Percentiles rank a stretch among this genome's conserved stretches.
Conservation (phyloP, 495 filamentous ascomycete species). For the Daldinia vernicosa region DNA sequence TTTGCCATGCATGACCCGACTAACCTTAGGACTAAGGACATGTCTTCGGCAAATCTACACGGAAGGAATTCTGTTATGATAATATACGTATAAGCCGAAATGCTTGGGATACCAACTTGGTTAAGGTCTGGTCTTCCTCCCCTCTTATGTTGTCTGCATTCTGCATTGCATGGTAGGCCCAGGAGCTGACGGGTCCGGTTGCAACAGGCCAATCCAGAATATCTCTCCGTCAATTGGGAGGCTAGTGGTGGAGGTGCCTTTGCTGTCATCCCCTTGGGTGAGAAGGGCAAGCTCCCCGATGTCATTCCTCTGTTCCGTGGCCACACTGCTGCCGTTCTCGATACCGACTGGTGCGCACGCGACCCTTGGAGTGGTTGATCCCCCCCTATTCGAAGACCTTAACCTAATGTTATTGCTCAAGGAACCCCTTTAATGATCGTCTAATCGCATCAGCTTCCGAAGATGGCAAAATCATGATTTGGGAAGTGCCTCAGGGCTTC, state of each 20-base stretch:
- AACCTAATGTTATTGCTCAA: conserved; percentile 52
- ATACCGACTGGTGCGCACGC: conserved; percentile 90
- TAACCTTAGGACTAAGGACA: conserved; percentile 72
- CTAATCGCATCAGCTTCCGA: conserved; percentile 94
- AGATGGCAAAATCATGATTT: conserved; percentile 95
- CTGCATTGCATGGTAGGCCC: conserved; percentile 2
- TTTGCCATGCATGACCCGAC: conserved; percentile 42
- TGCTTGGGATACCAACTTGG: conserved; percentile 98
- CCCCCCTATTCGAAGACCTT: conserved; percentile 42
- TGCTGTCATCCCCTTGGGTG: conserved; percentile 90
- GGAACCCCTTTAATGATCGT: conserved; percentile 94
- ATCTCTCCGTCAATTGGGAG: conserved; percentile 98
- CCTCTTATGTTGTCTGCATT: not conserved
- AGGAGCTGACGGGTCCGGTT: conserved; percentile 43
- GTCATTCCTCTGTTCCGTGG: conserved; percentile 94
- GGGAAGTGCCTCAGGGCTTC: conserved; percentile 92
- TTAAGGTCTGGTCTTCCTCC: conserved; percentile 72
- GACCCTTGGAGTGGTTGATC: conserved; percentile 38
- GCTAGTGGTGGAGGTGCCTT: conserved; percentile 96
- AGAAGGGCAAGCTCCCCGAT: conserved; percentile 89
- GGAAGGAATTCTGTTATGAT: conserved; percentile 95
- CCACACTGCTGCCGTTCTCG: conserved; percentile 92
- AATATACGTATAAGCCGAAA: conserved; percentile 94
- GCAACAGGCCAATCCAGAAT: conserved; percentile 87
- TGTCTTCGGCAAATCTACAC: conserved; percentile 93